These are phyloP conservation scores for Mrakia blollopis DNA, from an alignment of 768 basidiomycete genomes.

Conservation along the genomic window DNA sequence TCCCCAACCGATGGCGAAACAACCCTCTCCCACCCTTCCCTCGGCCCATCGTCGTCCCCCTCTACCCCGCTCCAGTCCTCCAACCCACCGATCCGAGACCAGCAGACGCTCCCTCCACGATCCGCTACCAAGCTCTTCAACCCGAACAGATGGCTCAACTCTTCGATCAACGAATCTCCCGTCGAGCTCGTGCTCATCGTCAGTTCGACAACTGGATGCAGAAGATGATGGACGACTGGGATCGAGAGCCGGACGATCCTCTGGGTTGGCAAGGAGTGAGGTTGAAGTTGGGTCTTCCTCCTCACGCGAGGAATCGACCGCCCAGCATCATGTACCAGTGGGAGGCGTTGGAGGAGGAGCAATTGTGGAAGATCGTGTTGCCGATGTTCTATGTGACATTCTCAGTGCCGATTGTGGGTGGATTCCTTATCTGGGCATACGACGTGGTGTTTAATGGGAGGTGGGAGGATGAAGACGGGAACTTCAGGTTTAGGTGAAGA, in stretches of 20 bases:
- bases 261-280: slow-evolving; percentile 24
- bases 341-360: slow-evolving; percentile 23
- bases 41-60: slow-evolving; percentile 19
- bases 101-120: neutral
- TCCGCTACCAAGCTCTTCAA: slow-evolving; percentile 17
- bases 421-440: neutral
- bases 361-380: slow-evolving; percentile 20
- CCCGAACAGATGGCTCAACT: slow-evolving; percentile 22
- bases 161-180: neutral
- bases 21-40: slow-evolving; percentile 19
- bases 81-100: slow-evolving; percentile 14
- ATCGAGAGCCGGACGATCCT: slow-evolving; percentile 19
- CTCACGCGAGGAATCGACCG: slow-evolving; percentile 13
- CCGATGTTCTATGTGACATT: neutral
- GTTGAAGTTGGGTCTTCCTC: slow-evolving; percentile 24
- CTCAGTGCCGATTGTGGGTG: neutral
- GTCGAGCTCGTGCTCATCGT: neutral
- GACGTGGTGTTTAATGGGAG: neutral
- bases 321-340: slow-evolving; percentile 11
- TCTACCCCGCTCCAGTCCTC: slow-evolving; percentile 22
- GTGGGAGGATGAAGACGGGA: slow-evolving; percentile 6
- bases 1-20: slow-evolving; percentile 9
- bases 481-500: neutral
- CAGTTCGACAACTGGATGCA: slow-evolving; percentile 13
- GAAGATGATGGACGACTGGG: neutral